Evolutionary conservation across 805 yeast genomes (phyloP), one percentile per base, ranked within the genome.

Genomic region (Naumovozyma dairenensis): DNA sequence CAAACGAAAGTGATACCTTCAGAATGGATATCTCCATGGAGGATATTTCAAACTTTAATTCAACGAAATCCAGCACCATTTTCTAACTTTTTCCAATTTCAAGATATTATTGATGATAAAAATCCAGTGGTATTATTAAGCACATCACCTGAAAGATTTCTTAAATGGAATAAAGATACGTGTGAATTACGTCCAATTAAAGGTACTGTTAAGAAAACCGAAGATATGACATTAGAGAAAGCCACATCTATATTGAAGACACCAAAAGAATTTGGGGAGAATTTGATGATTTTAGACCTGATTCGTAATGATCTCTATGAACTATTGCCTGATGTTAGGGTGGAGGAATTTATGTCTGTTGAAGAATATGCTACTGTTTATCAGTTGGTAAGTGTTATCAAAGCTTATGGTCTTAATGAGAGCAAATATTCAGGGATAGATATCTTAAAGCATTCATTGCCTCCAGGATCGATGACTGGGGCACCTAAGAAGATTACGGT

Each of bases 381-480:
- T 55, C 98, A 92, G 52, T 65, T 92, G 28, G 98, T 92, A 2
- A 81, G 94, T 28, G 95, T 83, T 1, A 84, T 92, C 16, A 73
- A 67, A 34, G 97, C 96, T 0, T 53, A 62, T 15, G 45, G 45
- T 1, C 37, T 46, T 24, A 9, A 27, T 13, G 13, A 24, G 8
- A 17, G 34, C 12, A 8, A 8, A 6, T 76, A 69, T 44, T 62
- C 68, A 9, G 98, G 97, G 0, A 62, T 87, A 16, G 97, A 92
- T 53, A 63, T 89, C 2, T 65, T 92, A 9, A 70, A 74, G 15
- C 74, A 74, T 38, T 75, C 95, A 0, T 62, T 93, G 22, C 98
- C 99, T 3, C 96, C 99, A 0, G 99, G 99, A 0, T 89, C 97
- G 1, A 92, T 92, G 99, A 92, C 99, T 0, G 99, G 99, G 3